Evolutionary conservation across 108 stramenopile genomes (phyloP).

Genomic region (Nitzschia sp.): DNA sequence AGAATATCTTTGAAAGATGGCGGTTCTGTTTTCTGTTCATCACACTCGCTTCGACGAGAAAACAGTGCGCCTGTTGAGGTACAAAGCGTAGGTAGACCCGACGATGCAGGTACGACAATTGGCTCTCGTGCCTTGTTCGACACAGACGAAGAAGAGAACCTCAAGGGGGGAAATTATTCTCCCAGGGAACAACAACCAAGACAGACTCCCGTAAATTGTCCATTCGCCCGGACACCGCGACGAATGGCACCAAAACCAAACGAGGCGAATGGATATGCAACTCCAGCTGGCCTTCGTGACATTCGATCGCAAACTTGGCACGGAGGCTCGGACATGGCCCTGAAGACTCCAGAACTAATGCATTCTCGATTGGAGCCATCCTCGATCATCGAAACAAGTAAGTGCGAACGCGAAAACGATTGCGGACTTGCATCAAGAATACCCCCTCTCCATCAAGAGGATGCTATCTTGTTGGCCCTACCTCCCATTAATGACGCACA

Average conservation of each 20-base stretch:
- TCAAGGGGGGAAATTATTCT: not conserved
- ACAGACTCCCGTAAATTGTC: not conserved
- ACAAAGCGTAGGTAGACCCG: not conserved
- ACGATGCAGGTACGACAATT: not conserved
- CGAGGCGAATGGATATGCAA: not conserved
- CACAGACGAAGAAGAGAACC: not conserved
- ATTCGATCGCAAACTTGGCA: no score
- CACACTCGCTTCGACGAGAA: not conserved
- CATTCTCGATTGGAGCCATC: no score
- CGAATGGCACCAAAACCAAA: not conserved
- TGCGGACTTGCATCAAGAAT: not conserved
- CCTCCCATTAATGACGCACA: not conserved
- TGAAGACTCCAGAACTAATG: no score
- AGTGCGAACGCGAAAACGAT: no score
- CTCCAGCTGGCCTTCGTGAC: constrained; percentile 10
- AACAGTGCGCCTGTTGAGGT: not conserved
- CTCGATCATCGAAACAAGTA: no score
- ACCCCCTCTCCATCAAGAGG: not conserved
- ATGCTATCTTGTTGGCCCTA: constrained; percentile 2
- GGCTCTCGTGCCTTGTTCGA: not conserved
- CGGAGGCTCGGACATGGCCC: no score
- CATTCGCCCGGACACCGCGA: not conserved
- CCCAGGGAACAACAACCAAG: not conserved
- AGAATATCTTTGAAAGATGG: no score
- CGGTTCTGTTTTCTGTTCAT: no score